These are phyloP conservation scores for Strobilomyces echinocephalus DNA, from an alignment of 768 basidiomycete genomes.

Conservation along the genomic window DNA sequence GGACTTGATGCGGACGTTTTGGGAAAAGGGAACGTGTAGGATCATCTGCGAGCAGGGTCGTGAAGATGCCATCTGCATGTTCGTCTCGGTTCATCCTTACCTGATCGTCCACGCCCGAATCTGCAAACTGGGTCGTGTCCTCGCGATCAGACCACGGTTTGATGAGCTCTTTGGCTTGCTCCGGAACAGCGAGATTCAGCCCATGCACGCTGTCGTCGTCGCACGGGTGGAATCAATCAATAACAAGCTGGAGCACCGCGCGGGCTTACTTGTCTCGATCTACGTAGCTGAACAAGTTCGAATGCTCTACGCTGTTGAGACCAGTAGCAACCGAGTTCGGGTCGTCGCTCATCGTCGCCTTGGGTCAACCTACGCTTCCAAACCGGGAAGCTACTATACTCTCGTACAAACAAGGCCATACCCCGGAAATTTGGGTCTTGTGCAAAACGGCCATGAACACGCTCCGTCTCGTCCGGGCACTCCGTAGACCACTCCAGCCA, in stretches of 20 bases:
- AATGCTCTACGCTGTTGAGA: slow-evolving; percentile 42
- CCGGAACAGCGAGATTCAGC: slow-evolving; percentile 74
- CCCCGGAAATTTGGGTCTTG: slow-evolving; percentile 11
- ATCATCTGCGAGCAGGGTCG: slow-evolving; percentile 50
- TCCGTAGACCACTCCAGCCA: slow-evolving; percentile 11
- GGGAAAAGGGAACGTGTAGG: slow-evolving; percentile 74
- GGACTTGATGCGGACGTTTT: slow-evolving; percentile 73
- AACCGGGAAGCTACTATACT: slow-evolving; percentile 10
- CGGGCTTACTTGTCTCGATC: slow-evolving; percentile 59
- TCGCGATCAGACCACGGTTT: slow-evolving; percentile 82
- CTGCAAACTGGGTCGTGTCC: slow-evolving; percentile 56
- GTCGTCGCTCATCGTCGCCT: slow-evolving; percentile 12
- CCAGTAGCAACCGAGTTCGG: slow-evolving; percentile 43
- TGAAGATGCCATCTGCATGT: slow-evolving; percentile 8
- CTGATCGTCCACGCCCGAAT: slow-evolving; percentile 85
- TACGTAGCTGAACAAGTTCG: slow-evolving; percentile 56
- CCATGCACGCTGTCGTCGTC: slow-evolving; percentile 60
- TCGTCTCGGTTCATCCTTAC: slow-evolving; percentile 35
- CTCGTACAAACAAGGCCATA: slow-evolving; percentile 17
- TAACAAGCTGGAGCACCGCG: neutral
- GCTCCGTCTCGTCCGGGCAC: slow-evolving; percentile 6
- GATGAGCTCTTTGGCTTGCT: slow-evolving; percentile 69
- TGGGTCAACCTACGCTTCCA: slow-evolving; percentile 7
- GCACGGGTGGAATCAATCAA: neutral
- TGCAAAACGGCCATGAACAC: slow-evolving; percentile 23